These are phyloP conservation scores for Hypoxylon sp. DNA, from an alignment of 2,329 filamentous ascomycete species.

Conservation along the genomic window DNA sequence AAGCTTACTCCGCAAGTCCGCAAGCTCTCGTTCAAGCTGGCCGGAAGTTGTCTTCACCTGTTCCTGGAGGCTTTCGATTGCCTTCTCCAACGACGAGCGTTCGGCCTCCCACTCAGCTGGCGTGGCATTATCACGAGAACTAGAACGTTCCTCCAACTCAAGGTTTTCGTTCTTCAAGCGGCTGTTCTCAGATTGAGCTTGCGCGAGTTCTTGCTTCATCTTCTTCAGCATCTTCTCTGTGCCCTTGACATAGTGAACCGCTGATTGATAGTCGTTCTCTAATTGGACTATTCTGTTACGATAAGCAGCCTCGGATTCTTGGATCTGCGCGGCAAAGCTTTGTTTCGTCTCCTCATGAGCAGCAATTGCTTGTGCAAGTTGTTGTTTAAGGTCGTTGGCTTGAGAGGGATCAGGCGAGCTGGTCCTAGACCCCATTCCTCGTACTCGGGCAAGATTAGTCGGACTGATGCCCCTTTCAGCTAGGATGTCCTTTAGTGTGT, in stretches of 20 bases:
- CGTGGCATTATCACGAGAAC: slow-evolving; percentile 57
- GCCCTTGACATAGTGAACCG: slow-evolving; percentile 97
- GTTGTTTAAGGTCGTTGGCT: slow-evolving; percentile 87
- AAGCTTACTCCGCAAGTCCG: slow-evolving; percentile 78
- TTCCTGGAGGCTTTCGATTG: slow-evolving; percentile 78
- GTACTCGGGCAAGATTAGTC: slow-evolving; percentile 77
- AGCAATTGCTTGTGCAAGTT: slow-evolving; percentile 81
- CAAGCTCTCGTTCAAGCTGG: slow-evolving; percentile 80
- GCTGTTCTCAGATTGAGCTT: slow-evolving; percentile 89
- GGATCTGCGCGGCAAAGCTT: slow-evolving; percentile 81
- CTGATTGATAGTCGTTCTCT: slow-evolving; percentile 97
- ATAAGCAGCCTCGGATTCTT: slow-evolving; percentile 90
- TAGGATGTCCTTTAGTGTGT: slow-evolving; percentile 92
- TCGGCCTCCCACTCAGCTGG: slow-evolving; percentile 81
- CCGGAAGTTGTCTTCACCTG: slow-evolving; percentile 76
- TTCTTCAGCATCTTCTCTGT: slow-evolving; percentile 99
- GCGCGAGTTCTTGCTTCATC: slow-evolving; percentile 96
- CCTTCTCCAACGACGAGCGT: slow-evolving; percentile 74
- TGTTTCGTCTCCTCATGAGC: slow-evolving; percentile 89
- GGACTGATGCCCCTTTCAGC: slow-evolving; percentile 89
- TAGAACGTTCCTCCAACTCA: slow-evolving; percentile 68
- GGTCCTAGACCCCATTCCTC: slow-evolving; percentile 80
- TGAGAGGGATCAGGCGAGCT: slow-evolving; percentile 85
- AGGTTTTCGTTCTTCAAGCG: slow-evolving; percentile 88
- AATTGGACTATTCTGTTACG: slow-evolving; percentile 94